Evolutionary conservation across 352 stramenopile species (phyloP).

Genomic region (Phytophthora hybrid): DNA sequence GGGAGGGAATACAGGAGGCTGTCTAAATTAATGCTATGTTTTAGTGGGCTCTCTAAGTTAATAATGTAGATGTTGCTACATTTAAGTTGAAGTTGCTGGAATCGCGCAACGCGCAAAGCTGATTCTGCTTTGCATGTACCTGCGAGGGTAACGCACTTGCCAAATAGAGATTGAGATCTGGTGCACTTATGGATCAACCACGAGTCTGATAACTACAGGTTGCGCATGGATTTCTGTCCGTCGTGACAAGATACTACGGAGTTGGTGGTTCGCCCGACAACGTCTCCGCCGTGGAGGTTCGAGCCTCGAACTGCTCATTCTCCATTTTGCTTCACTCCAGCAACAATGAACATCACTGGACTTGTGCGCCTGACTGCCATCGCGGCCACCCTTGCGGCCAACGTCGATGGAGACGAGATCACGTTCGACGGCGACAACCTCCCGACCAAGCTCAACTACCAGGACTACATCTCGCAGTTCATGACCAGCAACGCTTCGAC

Average conservation of each 20-base stretch:
- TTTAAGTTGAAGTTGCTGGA: background rate
- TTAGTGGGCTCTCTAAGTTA: no score
- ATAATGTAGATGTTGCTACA: no score
- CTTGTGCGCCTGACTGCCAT: constrained; percentile 30
- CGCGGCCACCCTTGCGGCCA: constrained; percentile 30
- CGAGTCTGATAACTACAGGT: constrained; percentile 20
- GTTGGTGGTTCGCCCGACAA: background rate
- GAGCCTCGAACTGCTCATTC: constrained; percentile 16
- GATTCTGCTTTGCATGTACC: background rate
- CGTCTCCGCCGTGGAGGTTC: background rate
- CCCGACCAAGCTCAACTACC: constrained; percentile 39
- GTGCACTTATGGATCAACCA: background rate
- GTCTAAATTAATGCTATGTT: no score
- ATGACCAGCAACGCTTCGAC: constrained; percentile 19
- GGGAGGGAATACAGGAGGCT: no score
- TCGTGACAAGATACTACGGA: background rate
- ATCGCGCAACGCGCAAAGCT: constrained; percentile 2
- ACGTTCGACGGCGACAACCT: constrained; percentile 21
- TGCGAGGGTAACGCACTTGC: background rate
- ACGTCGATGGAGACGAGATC: constrained; percentile 18
- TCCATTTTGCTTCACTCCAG: constrained; percentile 18
- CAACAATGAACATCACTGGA: constrained; percentile 27
- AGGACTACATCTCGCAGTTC: constrained; percentile 40
- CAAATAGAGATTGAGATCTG: background rate
- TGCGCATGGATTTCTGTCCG: background rate